Conservation (phyloP, 768 basidiomycete species). For the Rhizopogon vinicolor region DNA sequence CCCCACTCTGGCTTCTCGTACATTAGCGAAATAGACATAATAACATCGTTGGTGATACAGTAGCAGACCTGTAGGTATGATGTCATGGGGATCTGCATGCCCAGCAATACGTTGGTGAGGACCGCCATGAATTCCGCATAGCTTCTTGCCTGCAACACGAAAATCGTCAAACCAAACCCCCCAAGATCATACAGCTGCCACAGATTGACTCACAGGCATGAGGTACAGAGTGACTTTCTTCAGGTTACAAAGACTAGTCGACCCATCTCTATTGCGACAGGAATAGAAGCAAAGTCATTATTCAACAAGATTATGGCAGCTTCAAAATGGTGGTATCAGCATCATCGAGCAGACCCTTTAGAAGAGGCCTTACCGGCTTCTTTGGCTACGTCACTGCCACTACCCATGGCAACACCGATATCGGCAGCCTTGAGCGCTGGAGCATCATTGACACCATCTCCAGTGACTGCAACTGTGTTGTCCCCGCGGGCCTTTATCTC, state of each 20-base stretch:
- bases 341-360: slow-evolving; percentile 7
- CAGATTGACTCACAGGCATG: slow-evolving; percentile 21
- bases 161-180: not conserved
- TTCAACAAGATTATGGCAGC: slow-evolving; percentile 40
- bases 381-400: slow-evolving; percentile 37
- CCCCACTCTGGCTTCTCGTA: slow-evolving; percentile 40
- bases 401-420: slow-evolving; percentile 41
- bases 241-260: slow-evolving; percentile 46
- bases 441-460: slow-evolving; percentile 46
- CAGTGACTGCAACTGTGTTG: slow-evolving; percentile 40
- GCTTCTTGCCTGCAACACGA: slow-evolving; percentile 29
- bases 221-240: slow-evolving; percentile 36
- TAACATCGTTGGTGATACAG: slow-evolving; percentile 40
- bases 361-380: slow-evolving; percentile 35
- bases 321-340: not conserved
- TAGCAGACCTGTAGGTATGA: slow-evolving; percentile 44
- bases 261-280: slow-evolving; percentile 45
- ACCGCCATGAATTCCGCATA: slow-evolving; percentile 51
- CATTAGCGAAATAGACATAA: slow-evolving; percentile 37
- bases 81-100: slow-evolving; percentile 47
- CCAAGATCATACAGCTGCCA: not conserved
- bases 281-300: slow-evolving; percentile 48
- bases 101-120: slow-evolving; percentile 44
- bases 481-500: slow-evolving; percentile 36
- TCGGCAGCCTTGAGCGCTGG: slow-evolving; percentile 41